Percentiles rank a stretch among this genome's conserved stretches.
Conservation (phyloP, 1,139 yeast species). For the Scheffersomyces illinoinensis region DNA sequence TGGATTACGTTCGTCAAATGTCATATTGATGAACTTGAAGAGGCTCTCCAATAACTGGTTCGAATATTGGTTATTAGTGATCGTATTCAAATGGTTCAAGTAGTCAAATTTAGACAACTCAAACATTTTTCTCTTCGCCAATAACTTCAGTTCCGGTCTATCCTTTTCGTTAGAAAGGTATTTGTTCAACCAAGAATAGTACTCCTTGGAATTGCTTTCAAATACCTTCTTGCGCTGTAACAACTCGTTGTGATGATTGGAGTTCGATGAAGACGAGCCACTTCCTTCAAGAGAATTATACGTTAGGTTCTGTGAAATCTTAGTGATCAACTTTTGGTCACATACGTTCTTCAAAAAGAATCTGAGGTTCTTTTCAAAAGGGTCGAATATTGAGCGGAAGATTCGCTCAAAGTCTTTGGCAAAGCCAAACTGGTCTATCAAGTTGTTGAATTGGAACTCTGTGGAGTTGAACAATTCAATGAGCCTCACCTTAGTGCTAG, state of each 20-base stretch:
- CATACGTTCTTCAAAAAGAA: conserved; percentile 35
- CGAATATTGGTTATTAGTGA: conserved; percentile 52
- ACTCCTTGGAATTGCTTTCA: conserved; percentile 73
- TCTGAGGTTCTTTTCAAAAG: conserved; percentile 32
- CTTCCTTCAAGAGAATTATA: conserved; percentile 1
- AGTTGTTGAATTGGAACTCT: conserved; percentile 16
- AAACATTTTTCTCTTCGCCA: conserved; percentile 59
- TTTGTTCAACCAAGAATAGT: conserved; percentile 72
- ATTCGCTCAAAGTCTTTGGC: conserved; percentile 11
- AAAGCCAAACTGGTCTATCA: conserved; percentile 12
- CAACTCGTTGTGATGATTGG: conserved; percentile 10
- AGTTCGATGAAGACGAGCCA: conserved; percentile 4
- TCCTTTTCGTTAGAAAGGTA: conserved; percentile 66
- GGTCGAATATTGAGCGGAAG: conserved; percentile 26
- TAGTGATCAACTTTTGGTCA: conserved; percentile 27
- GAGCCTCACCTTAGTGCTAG: conserved; percentile 20
- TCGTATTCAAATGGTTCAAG: conserved; percentile 60
- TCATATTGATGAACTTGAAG: conserved; percentile 35
- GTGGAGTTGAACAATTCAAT: conserved; percentile 23
- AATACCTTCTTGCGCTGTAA: conserved; percentile 50
- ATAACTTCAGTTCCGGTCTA: conserved; percentile 61
- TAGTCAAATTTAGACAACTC: conserved; percentile 75
- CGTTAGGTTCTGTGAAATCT: conserved; percentile 16
- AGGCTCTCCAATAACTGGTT: conserved; percentile 42
- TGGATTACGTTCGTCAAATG: conserved; percentile 14